Evolutionary conservation across 2,329 filamentous ascomycete genomes (phyloP).

Genomic region (Iodosphaeria phyllophila): DNA sequence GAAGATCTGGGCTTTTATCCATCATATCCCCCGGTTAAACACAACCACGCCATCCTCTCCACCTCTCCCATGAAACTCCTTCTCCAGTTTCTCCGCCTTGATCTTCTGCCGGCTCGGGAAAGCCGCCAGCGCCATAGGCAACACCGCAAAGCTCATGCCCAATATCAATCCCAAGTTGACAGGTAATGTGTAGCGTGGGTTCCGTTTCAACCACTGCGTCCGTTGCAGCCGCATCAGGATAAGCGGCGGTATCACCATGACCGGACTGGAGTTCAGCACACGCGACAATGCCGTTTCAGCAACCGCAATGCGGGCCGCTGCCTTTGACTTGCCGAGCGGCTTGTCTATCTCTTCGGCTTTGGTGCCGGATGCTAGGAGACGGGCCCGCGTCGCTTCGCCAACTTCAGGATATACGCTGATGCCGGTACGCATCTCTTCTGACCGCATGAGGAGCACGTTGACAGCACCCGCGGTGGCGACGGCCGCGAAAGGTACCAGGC

Average conservation of each 20-base stretch:
- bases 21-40: conserved; percentile 88
- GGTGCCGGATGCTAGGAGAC: conserved; percentile 34
- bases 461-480: conserved; percentile 80
- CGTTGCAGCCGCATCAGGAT: conserved; percentile 71
- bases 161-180: conserved; percentile 80
- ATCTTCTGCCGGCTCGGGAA: conserved; percentile 87
- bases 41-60: conserved; percentile 72
- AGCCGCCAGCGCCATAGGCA: conserved; percentile 75
- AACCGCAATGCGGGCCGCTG: conserved; percentile 76
- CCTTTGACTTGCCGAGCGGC: conserved; percentile 70
- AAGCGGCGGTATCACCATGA: conserved; percentile 91
- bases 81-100: conserved; percentile 55
- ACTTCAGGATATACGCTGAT: conserved; percentile 85
- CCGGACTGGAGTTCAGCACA: conserved; percentile 84
- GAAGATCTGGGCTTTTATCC: too few species aligned
- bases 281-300: conserved; percentile 82
- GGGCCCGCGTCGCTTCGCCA: conserved; percentile 46
- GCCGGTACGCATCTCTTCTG: conserved; percentile 81
- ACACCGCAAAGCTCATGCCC: conserved; percentile 67
- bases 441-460: conserved; percentile 95
- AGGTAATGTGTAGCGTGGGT: conserved; percentile 60
- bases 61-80: conserved; percentile 69
- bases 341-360: conserved; percentile 44
- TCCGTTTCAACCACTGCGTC: conserved; percentile 60
- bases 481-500: conserved; percentile 91